Conservation (phyloP, 495 filamentous ascomycete genomes). For the Hypoxylon trugodes region DNA sequence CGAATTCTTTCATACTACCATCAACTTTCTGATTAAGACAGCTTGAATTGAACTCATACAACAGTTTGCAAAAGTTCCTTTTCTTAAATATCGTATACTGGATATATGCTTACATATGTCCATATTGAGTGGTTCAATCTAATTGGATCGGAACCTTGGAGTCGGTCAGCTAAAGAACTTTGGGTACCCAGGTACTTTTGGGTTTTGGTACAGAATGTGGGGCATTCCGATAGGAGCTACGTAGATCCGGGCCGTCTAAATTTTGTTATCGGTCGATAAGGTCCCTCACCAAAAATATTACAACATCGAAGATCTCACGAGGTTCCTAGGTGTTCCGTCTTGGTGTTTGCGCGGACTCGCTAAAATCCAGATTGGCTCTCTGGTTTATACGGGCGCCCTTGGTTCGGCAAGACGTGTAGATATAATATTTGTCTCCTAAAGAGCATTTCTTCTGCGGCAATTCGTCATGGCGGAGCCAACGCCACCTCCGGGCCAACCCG, state of each 20-base stretch:
- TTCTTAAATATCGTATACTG: too few relatives aligned
- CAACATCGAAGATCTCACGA: not conserved
- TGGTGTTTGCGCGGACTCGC: not conserved
- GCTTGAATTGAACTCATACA: too few relatives aligned
- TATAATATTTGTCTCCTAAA: not conserved
- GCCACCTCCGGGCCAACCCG: slow-evolving; percentile 22
- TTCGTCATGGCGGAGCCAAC: slow-evolving; percentile 32
- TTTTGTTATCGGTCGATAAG: slow-evolving; percentile 32
- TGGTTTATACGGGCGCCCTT: not conserved
- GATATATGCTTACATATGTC: too few relatives aligned
- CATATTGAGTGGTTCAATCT: too few relatives aligned
- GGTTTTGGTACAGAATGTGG: too few relatives aligned
- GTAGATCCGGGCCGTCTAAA: slow-evolving; percentile 37
- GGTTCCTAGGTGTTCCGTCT: not conserved
- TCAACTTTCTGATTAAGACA: too few relatives aligned
- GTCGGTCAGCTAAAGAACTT: slow-evolving; percentile 8
- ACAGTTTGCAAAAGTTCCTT: too few relatives aligned
- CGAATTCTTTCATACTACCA: too few relatives aligned
- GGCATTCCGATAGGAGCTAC: slow-evolving; percentile 32
- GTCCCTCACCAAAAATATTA: slow-evolving; percentile 7
- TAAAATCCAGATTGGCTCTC: not conserved
- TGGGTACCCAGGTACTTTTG: too few relatives aligned
- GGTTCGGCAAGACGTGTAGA: not conserved
- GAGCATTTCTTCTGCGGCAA: not conserved
- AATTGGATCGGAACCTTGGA: slow-evolving; percentile 17